Conservation (phyloP, 2,329 filamentous ascomycete species). For the Saccharata proteae region DNA sequence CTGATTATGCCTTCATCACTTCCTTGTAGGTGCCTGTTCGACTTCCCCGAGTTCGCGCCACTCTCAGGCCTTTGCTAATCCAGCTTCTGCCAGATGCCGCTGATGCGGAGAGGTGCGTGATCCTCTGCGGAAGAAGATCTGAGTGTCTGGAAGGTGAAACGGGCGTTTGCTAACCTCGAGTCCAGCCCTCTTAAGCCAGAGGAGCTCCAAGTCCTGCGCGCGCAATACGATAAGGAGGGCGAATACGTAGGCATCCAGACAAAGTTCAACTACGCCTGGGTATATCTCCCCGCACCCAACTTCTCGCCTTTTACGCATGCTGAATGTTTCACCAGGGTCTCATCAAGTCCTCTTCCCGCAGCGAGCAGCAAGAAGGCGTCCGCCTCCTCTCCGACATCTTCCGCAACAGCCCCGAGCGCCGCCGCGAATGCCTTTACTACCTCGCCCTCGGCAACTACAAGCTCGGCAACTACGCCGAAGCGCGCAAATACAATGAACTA, state of each 20-base stretch:
- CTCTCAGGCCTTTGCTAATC: too few species aligned
- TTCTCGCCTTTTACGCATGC: neutral
- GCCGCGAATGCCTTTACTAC: slow-evolving; percentile 97
- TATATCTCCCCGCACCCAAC: slow-evolving; percentile 30
- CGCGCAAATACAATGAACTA: slow-evolving; percentile 85
- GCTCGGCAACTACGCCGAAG: slow-evolving; percentile 93
- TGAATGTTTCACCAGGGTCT: slow-evolving; percentile 61
- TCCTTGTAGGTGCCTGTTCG: too few species aligned
- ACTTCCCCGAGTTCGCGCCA: too few species aligned
- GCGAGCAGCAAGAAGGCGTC: slow-evolving; percentile 88
- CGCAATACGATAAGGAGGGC: slow-evolving; percentile 95
- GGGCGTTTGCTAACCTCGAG: slow-evolving; percentile 4
- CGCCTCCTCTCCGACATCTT: slow-evolving; percentile 94
- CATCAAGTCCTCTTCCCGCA: slow-evolving; percentile 77
- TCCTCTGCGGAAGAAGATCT: neutral
- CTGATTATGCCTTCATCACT: too few species aligned
- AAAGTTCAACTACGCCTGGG: slow-evolving; percentile 99
- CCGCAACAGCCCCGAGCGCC: slow-evolving; percentile 79
- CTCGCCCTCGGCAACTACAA: slow-evolving; percentile 96
- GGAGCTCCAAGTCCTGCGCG: slow-evolving; percentile 82
- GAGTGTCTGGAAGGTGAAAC: neutral
- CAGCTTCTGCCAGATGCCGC: slow-evolving; percentile 75
- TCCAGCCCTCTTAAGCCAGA: slow-evolving; percentile 73
- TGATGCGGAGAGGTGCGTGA: slow-evolving; percentile 87
- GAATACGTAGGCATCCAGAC: slow-evolving; percentile 95